Base-by-base conservation (phyloP, 2,329 filamentous ascomycete genomes). In the Calonectria pseudoturangicola region DNA sequence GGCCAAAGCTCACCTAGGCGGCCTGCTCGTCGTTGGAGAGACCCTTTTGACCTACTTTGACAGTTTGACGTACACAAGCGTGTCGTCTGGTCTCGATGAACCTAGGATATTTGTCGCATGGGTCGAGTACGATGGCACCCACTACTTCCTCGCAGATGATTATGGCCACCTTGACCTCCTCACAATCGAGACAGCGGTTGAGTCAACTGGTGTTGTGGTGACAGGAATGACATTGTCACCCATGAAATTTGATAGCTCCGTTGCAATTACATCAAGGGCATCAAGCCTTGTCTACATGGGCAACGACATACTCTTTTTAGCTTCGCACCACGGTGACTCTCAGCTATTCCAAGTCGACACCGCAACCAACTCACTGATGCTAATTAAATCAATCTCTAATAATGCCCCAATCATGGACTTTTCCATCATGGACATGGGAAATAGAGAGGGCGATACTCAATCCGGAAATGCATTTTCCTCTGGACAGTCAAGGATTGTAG, bases 361-460 rank as follows among this genome's bases (percentile, higher is more conserved):
- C 7, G 78, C 83, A 2, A 76, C 82, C 0, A 77, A 81, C 28
- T 80, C 88, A 0, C 87, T 96, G 72, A 87, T 92, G 60, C 84
- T 96, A 5, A 83, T 97, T 12, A 95, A 98, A 81, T 93, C 91
- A 0, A 74, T 85, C 18, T 82, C 82, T 5, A 99, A 98, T 80
- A 95, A 98, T 78, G 95, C 94, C 0, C 97, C 97, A 0, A 94
- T 99, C 50, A 86, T 98, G 47, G 97, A 99, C 82, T 98, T 99
- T 78, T 93, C 94, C 1, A 92, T 99, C 18, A 98, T 98, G 95
- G 97, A 98, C 80, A 94, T 98, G 89, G 96, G 96, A 0, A 96
- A 95, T 77, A 89, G 95, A 69, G 93, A 94, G 72, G 93, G 93
- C 27, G 93, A 97, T 75, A 91, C 89, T 10, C 92, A 95, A 71